A percentile compares a stretch with the other conserved stretches of the same genome.
These are phyloP conservation scores for Globisporangium perplexum DNA, from an alignment of 352 stramenopile genomes.

Conservation along the genomic window DNA sequence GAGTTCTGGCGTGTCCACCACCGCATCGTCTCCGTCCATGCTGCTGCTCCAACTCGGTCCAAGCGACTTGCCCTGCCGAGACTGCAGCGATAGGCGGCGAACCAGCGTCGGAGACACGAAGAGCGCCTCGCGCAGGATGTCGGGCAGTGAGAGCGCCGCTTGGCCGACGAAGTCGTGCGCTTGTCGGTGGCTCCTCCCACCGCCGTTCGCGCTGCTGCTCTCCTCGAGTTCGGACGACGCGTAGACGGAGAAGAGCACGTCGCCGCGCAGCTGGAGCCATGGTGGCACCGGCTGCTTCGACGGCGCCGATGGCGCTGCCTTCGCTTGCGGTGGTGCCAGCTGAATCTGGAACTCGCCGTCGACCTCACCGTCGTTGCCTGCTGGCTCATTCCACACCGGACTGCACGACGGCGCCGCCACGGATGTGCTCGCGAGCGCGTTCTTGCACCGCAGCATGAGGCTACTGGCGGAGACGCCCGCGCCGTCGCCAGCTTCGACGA, in stretches of 20 bases:
- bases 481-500: slow-evolving; percentile 31
- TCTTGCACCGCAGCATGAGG: slow-evolving; percentile 68
- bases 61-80: slow-evolving; percentile 29
- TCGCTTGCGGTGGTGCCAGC: slow-evolving; percentile 20
- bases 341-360: slow-evolving; percentile 41
- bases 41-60: neutral
- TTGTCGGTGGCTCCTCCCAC: neutral
- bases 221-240: slow-evolving; percentile 9
- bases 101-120: slow-evolving; percentile 17
- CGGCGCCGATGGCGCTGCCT: neutral
- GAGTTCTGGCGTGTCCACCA: slow-evolving; percentile 13
- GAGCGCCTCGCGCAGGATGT: slow-evolving; percentile 29
- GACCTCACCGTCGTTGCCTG: neutral
- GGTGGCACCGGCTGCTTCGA: slow-evolving; percentile 17
- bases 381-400: slow-evolving; percentile 37
- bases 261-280: slow-evolving; percentile 48
- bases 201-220: neutral
- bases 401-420: slow-evolving; percentile 16
- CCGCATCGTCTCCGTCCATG: neutral
- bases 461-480: slow-evolving; percentile 9
- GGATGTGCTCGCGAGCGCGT: slow-evolving; percentile 32
- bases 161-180: slow-evolving; percentile 53
- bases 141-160: slow-evolving; percentile 30
- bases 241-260: slow-evolving; percentile 63
- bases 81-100: slow-evolving; percentile 26